These are phyloP conservation scores for Fusarium udum DNA, from an alignment of 2,329 filamentous ascomycete species.

Conservation along the genomic window DNA sequence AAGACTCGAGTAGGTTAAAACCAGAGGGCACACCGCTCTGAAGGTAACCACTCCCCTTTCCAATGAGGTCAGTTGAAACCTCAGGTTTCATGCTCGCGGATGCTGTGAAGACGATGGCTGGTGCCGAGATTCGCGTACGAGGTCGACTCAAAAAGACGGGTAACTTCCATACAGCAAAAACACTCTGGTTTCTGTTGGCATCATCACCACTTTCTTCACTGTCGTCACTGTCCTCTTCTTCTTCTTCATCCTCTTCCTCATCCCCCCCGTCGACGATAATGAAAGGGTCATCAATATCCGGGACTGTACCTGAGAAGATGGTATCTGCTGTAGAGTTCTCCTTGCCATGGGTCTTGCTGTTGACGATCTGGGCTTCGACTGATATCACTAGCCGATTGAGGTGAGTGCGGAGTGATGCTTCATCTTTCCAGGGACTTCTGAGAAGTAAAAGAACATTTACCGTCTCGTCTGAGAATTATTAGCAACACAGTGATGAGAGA, in stretches of 20 bases:
- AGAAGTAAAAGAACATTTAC: conserved; percentile 75
- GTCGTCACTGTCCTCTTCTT: conserved; percentile 48
- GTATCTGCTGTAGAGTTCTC: conserved; percentile 63
- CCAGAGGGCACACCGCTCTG: conserved; percentile 74
- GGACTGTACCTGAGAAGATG: conserved; percentile 66
- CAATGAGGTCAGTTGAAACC: conserved; percentile 39
- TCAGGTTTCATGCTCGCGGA: conserved; percentile 68
- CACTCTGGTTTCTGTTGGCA: conserved; percentile 46
- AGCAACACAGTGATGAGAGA: conserved; percentile 52
- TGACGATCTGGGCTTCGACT: conserved; percentile 73
- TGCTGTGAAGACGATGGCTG: conserved; percentile 72
- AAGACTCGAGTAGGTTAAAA: conserved; percentile 80
- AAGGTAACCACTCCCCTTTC: conserved; percentile 68
- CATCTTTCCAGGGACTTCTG: conserved; percentile 68
- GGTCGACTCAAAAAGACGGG: conserved; percentile 67
- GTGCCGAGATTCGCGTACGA: conserved; percentile 71
- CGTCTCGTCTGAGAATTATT: conserved; percentile 70
- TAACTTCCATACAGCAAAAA: conserved; percentile 69
- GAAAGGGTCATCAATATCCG: conserved; percentile 60
- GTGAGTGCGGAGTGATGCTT: conserved; percentile 65
- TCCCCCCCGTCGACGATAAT: conserved; percentile 57
- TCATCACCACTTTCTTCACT: conserved; percentile 37
- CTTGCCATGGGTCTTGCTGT: conserved; percentile 61
- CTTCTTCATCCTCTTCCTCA: conserved; percentile 20
- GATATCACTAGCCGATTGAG: conserved; percentile 71